Base-by-base conservation (phyloP, 805 yeast genomes). In the Kazachstania kunashirensis region DNA sequence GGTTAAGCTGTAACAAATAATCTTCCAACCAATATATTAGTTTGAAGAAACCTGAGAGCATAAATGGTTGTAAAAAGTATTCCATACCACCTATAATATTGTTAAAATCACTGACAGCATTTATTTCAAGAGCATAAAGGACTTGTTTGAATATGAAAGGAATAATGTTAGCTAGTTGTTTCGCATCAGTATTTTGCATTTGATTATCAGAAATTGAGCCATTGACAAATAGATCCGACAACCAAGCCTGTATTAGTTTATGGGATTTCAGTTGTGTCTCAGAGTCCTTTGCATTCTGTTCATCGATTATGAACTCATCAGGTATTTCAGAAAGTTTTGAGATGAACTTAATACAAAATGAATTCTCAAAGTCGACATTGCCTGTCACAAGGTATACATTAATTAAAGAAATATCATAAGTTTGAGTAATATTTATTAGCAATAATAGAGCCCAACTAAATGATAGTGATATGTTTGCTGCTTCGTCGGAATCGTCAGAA, bases 141-240 rank as follows among this genome's bases (percentile, higher is more conserved):
- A 84, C 79, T 52, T 84, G 88, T 42, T 76, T 77, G 49, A 84
- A 75, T 19, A 89, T 73, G 4, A 73, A 66, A 2, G 96, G 92
- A 14, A 86, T 70, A 24, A 88, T 59, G 25, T 68, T 67, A 42
- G 81, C 72, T 35, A 82, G 73, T 39, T 84, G 88, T 45, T 74
- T 73, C 13, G 80, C 71, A 6, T 78, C 66, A 1, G 83, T 73
- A 9, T 76, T 65, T 46, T 77, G 71, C 50, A 88, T 74, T 42
- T 86, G 60, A 30, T 82, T 88, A 57, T 89, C 96, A 0, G 94
- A 79, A 25, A 88, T 74, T 3, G 96, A 95, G 26, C 79, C 79
- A 23, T 83, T 77, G 43, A 84, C 88, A 58, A 83, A 86, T 28
- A 89, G 57, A 1, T 92, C 88, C 19, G 71, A 62, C 31, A 82